Evolutionary conservation across 1,139 yeast genomes (phyloP), one percentile per base, ranked within the genome.

Genomic region (Pichia sp.): DNA sequence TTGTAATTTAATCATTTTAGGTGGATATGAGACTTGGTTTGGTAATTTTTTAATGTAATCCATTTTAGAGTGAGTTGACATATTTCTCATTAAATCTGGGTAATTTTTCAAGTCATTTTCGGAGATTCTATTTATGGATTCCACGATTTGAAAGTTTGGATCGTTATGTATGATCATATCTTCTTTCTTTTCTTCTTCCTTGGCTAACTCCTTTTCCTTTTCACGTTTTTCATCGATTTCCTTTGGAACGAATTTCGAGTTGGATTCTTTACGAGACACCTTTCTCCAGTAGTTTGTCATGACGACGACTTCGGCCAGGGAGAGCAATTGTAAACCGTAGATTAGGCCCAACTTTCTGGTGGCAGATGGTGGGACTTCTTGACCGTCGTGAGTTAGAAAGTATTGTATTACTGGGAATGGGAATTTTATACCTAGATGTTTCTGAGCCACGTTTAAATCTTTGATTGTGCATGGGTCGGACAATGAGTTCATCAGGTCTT

Each of bases 1-100:
- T 1, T 79, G 81, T 3, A 76, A 72, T 60, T 85, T 87, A 30
- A 90, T 72, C 9, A 81, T 67, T 5, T 81, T 81, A 17, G 88
- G 87, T 6, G 98, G 98, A 14, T 85, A 73, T 1, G 89, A 80
- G 45, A 72, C 72, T 67, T 90, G 97, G 40, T 60, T 65, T n/a
- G 86, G 85, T 34, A 79, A 62, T 38, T 47, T 57, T 48, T 46
- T 46, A 9, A 46, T 49, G 32, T 55, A 57, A 20, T 46, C 45
- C 12, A 47, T 46, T 38, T 53, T 53, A 3, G 50, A 45, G 38
- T 52, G 54, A n/a, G 43, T 49, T 12, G 53, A 42, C 9, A 52
- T 45, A 20, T 43, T 46, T 34, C 52, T 47, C 7, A 42, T 22
- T 18, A 57, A 46, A 34, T 54, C 59, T 7, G 59, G 58, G 38